Evolutionary conservation across 768 basidiomycete genomes (phyloP).

Genomic region (Austroboletus festivus): DNA sequence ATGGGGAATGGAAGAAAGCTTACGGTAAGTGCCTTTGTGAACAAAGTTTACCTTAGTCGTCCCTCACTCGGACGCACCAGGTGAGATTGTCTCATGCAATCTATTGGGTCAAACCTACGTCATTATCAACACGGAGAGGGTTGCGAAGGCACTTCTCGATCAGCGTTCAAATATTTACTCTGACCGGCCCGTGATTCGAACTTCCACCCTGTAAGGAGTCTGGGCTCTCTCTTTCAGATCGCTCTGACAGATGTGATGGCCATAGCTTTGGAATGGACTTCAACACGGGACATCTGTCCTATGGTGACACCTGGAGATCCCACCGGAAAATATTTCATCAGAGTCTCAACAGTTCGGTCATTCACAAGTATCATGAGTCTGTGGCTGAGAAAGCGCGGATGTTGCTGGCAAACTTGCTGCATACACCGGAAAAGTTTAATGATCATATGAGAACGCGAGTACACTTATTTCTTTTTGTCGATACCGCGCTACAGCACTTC

Average conservation of each 20-base stretch:
- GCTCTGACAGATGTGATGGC: not conserved
- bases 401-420: conserved; percentile 11
- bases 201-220: conserved; percentile 4
- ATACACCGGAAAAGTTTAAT: conserved; percentile 14
- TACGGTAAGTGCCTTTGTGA: conserved; percentile 26
- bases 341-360: conserved; percentile 8
- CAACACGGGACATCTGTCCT: conserved; percentile 20
- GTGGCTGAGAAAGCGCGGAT: conserved; percentile 3
- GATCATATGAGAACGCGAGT: conserved; percentile 18
- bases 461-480: not conserved
- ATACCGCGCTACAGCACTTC: not conserved
- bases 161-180: conserved; percentile 27
- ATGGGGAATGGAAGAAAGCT: conserved; percentile 26
- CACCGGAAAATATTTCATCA: conserved; percentile 20
- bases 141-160: conserved; percentile 22
- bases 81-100: conserved; percentile 20
- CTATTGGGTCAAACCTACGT: conserved; percentile 21
- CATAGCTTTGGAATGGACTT: conserved; percentile 24
- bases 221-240: not conserved
- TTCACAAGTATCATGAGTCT: conserved; percentile 11
- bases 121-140: conserved; percentile 23
- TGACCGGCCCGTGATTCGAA: conserved; percentile 13
- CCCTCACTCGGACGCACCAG: conserved; percentile 3
- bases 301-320: conserved; percentile 14
- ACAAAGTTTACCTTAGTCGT: not conserved